Base-by-base conservation (phyloP, 2,329 filamentous ascomycete species). In the Ascosphaera apis region DNA sequence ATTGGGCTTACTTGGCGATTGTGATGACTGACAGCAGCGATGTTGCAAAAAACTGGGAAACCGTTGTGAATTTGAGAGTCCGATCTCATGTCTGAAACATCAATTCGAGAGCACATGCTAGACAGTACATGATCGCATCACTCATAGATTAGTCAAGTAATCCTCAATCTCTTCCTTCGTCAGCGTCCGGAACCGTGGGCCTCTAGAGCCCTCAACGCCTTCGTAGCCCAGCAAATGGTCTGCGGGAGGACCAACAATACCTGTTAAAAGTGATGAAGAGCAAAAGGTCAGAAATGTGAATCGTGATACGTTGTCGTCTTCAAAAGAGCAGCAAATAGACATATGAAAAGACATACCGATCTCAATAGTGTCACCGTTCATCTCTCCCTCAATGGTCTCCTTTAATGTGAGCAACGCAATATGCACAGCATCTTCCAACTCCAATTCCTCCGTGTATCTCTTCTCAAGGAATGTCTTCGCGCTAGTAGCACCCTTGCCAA, bases 391-490 rank as follows among this genome's bases (percentile, higher is more conserved):
- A 53, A 98, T 98, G 39, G 88, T 93, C 67, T 98, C 88, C 68
- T 98, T 98, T 54, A 98, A 64, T 17, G 88, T 98, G 54, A 98
- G 65, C 37, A 98, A 69, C 41, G 88, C 88, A 63, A 98, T 98
- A 60, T 98, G 88, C 47, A 98, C 88, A 7, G 88, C 88, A 58
- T 98, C 88, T 61, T 98, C 88, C 43, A 98, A 65, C 67, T 98
- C 88, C 52, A 98, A 62, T 30, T 84, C 84, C 54, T 98, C 88
- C 3, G 84, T 93, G 62, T 95, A 98, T 60, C 88, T 69, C 75
- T 98, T 98, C 69, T 98, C 88, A 54, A 98, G 61, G 64, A 98
- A 98, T 0, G 88, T 98, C 72, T 98, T 98, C 38, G 88, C 88
- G 50, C 83, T 91, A 30, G 88, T 92, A 36, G 88, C 88, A 53